Conservation (phyloP, 805 yeast genomes). For the Suhomyces vadensis region DNA sequence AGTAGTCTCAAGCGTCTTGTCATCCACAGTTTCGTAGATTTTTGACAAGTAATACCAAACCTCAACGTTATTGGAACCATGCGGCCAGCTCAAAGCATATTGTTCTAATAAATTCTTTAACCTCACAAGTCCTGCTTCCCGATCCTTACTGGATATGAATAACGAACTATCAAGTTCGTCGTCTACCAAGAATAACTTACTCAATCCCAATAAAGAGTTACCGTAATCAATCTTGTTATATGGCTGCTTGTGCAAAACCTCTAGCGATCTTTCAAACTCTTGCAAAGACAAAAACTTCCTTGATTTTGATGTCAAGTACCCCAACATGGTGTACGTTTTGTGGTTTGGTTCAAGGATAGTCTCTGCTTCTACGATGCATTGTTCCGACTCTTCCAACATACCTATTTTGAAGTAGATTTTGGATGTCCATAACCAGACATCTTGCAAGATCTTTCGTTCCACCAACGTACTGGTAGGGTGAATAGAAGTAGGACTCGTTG, state of each 20-base stretch:
- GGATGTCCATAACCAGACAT: slow-evolving; percentile 75
- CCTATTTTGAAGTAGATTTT: slow-evolving; percentile 60
- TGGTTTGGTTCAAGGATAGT: slow-evolving; percentile 45
- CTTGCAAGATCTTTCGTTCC: slow-evolving; percentile 50
- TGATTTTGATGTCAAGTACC: slow-evolving; percentile 44
- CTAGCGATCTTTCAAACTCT: slow-evolving; percentile 65
- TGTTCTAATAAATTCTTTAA: slow-evolving; percentile 48
- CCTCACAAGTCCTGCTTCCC: slow-evolving; percentile 60
- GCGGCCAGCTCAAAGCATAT: slow-evolving; percentile 39
- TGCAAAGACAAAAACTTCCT: slow-evolving; percentile 53
- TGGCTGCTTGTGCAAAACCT: slow-evolving; percentile 28
- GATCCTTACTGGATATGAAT: slow-evolving; percentile 58
- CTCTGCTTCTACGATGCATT: slow-evolving; percentile 73
- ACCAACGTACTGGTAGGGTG: neutral
- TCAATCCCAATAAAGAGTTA: slow-evolving; percentile 55
- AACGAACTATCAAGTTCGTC: slow-evolving; percentile 31
- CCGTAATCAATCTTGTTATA: slow-evolving; percentile 41
- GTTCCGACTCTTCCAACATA: slow-evolving; percentile 59
- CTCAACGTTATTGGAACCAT: slow-evolving; percentile 49
- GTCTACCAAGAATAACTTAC: slow-evolving; percentile 49
- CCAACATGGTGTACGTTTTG: slow-evolving; percentile 52
- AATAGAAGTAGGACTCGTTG: neutral
- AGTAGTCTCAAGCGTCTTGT: slow-evolving; percentile 45
- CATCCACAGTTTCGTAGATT: slow-evolving; percentile 61
- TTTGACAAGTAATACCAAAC: slow-evolving; percentile 68